Evolutionary conservation across 148 eudicot genomes (phyloP), one percentile per base, ranked within the genome.

Genomic region (Agrostemma githago): DNA sequence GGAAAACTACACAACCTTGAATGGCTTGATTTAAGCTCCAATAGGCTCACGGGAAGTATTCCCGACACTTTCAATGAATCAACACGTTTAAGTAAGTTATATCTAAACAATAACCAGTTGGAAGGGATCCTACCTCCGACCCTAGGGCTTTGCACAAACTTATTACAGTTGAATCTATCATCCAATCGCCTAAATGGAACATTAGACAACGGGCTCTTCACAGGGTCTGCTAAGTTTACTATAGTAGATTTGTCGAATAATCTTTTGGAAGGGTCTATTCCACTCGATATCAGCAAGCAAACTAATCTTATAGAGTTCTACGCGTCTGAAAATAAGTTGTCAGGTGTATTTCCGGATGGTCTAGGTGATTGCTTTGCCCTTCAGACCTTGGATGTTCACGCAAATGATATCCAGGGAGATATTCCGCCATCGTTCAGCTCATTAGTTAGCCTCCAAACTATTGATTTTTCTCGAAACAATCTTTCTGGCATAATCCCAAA

Each of bases 401-500:
- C 69, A 0, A 82, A 86, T 65, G 73, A 21, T 16, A 57, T 84
- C 14, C 59, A 73, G 3, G 89, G 87, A 26, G 3, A 40, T 5
- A 71, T 84, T 46, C 85, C 83, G 10, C 20, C 63, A 40, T 74
- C 83, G 1, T 72, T 84, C 5, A 71, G 48, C 16, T 11, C 41
- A 38, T 58, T 87, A 65, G 72, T 53, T 62, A 80, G 80, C 66
- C 5, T 82, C 3, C 74, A 43, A 56, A n/a, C 2, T 1, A 15
- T 86, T 17, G 85, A 86, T 78, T 72, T 86, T 62, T 87, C 88
- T 3, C 71, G 9, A 19, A 87, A 87, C 62, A 77, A 81, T 12
- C 72, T 84, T 6, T 81, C 88, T 0, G 88, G 88, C 0, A 16
- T 43, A 39, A 83, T 83, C 37, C 88, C 86, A 9, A 38, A 39